A percentile compares a stretch with the other conserved stretches of the same genome.
Conservation (phyloP, 371 early-diverging fungal species). For the Mortierella sp. region DNA sequence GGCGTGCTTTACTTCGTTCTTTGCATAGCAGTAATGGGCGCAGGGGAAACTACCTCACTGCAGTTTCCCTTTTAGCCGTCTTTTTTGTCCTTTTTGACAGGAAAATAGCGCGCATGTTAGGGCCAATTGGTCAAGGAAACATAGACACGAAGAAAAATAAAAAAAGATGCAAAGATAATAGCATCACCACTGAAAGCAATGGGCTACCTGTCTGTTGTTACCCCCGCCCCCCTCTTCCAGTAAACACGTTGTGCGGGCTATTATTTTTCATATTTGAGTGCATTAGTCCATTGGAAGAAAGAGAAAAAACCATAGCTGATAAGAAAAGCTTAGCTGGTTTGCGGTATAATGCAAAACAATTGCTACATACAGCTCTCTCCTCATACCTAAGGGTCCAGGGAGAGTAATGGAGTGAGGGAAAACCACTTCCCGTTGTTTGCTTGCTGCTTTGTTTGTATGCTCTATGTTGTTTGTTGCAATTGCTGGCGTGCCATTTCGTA, state of each 20-base stretch:
- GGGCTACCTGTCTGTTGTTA: background rate
- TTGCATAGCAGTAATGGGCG: conserved; percentile 2
- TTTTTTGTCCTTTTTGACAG: background rate
- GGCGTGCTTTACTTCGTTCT: background rate
- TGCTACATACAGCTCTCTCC: no score
- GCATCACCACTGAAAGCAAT: background rate
- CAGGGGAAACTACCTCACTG: background rate
- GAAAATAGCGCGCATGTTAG: background rate
- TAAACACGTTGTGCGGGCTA: background rate
- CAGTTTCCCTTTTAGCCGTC: background rate
- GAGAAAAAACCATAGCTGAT: background rate
- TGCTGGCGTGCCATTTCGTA: background rate
- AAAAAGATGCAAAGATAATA: no score
- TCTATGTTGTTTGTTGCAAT: no score
- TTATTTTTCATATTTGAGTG: background rate
- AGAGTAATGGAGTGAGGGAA: no score
- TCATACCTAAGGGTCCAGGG: no score
- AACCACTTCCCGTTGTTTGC: no score
- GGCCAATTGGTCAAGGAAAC: background rate
- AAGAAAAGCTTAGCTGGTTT: background rate
- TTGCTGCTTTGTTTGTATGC: no score
- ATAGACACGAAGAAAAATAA: background rate
- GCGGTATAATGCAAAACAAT: no score
- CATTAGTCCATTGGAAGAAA: background rate
- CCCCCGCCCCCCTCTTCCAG: background rate